Conservation (phyloP, 257 asterid species). For the Dorcoceras hygrometricum region DNA sequence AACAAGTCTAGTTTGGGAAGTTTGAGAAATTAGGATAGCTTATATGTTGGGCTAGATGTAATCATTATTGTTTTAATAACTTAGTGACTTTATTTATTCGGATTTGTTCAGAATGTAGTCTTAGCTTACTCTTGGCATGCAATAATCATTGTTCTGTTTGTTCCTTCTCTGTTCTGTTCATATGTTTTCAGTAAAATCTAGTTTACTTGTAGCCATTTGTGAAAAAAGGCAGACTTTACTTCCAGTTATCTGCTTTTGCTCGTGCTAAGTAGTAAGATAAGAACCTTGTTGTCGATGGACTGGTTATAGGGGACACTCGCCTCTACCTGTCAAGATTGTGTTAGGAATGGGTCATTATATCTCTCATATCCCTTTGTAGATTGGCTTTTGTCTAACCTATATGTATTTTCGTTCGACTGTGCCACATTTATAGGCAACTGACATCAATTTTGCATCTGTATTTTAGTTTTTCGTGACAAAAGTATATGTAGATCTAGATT, state of each 20-base stretch:
- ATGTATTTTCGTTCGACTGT: slow-evolving; percentile 70
- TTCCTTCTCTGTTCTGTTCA: background rate
- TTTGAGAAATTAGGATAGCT: background rate
- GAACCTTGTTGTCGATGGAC: background rate
- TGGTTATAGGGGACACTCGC: no score
- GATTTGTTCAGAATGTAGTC: background rate
- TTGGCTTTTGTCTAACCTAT: slow-evolving; percentile 58
- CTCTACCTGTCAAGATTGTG: no score
- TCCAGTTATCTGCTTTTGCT: background rate
- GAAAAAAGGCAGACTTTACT: background rate
- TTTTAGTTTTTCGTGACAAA: slow-evolving; percentile 17
- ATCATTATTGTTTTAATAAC: background rate
- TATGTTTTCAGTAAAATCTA: background rate
- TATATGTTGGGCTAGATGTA: background rate
- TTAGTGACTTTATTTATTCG: no score
- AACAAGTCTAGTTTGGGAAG: background rate
- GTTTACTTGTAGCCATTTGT: no score
- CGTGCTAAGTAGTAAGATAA: background rate
- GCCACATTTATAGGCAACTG: slow-evolving; percentile 61
- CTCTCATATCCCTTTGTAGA: slow-evolving; percentile 61
- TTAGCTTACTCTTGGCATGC: background rate
- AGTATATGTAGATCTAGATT: slow-evolving; percentile 29
- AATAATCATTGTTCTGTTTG: background rate
- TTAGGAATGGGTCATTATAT: no score
- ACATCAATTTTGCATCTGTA: slow-evolving; percentile 14